Evolutionary conservation across 169 alveolate genomes (phyloP).

Genomic region (Plasmodium relictum): DNA sequence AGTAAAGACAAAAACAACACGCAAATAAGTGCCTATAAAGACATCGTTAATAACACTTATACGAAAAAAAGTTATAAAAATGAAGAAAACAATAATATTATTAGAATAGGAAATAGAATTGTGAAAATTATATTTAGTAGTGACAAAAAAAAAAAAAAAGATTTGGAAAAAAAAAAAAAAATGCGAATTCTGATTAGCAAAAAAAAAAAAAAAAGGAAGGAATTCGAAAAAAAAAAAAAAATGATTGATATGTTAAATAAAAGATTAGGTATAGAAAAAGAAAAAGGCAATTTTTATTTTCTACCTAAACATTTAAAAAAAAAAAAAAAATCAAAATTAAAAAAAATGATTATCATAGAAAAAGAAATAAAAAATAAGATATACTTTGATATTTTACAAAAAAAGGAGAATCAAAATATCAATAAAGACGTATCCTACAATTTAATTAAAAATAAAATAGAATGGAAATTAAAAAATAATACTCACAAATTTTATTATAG

Average conservation of each 20-base stretch:
- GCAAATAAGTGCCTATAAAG: background rate
- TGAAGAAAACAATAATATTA: background rate
- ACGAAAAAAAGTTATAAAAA: conserved; percentile 1
- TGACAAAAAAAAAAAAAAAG: conserved; percentile 45
- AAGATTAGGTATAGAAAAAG: conserved; percentile 35
- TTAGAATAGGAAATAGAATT: conserved; percentile 45
- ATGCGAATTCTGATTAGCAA: conserved; percentile 14
- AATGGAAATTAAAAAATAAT: conserved; percentile 21
- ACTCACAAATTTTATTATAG: background rate
- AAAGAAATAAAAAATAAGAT: conserved; percentile 40
- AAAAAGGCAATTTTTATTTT: conserved; percentile 55
- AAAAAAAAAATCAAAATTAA: conserved; percentile 48
- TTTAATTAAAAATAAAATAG: conserved; percentile 5
- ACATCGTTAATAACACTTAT: background rate
- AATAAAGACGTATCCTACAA: background rate
- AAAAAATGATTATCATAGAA: conserved; percentile 48
- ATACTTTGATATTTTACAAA: conserved; percentile 16
- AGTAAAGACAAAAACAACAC: background rate
- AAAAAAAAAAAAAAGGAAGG: conserved; percentile 65
- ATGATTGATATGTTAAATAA: conserved; percentile 23
- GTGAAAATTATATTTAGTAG: conserved; percentile 59
- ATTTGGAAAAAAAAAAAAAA: conserved; percentile 21
- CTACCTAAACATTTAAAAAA: conserved; percentile 40
- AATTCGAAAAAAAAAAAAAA: conserved; percentile 53
- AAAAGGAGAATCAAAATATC: background rate